These are phyloP conservation scores for Phragmites australis DNA, from an alignment of 176 grass and related monocot species.

Conservation along the genomic window DNA sequence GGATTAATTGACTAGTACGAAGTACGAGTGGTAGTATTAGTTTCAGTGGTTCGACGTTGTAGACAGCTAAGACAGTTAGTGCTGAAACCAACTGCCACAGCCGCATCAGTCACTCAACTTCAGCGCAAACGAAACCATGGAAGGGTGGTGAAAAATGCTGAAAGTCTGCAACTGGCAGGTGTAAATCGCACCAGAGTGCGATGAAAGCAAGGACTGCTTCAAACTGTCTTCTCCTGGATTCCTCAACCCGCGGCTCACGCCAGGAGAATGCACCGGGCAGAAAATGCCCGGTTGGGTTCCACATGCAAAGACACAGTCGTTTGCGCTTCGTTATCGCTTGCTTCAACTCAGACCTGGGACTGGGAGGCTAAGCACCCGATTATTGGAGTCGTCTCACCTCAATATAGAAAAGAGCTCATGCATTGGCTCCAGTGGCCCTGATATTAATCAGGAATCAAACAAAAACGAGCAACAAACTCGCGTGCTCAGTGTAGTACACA, in stretches of 20 bases:
- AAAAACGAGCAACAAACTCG: neutral
- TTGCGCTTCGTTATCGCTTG: neutral
- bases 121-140: neutral
- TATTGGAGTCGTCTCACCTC: neutral
- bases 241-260: neutral
- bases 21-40: neutral
- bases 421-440: constrained; percentile 18
- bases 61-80: no score
- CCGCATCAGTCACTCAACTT: neutral
- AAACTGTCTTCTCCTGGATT: neutral
- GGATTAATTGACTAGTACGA: neutral
- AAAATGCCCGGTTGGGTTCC: neutral
- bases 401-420: neutral
- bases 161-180: neutral
- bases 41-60: neutral
- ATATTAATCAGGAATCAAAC: neutral
- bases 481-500: neutral
- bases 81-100: neutral
- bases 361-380: neutral
- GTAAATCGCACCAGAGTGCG: neutral
- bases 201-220: neutral
- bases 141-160: neutral
- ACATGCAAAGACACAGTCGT: neutral
- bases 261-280: neutral
- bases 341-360: no score